These are phyloP conservation scores for Ciborinia camelliae DNA, from an alignment of 2,329 filamentous ascomycete genomes.

Conservation along the genomic window DNA sequence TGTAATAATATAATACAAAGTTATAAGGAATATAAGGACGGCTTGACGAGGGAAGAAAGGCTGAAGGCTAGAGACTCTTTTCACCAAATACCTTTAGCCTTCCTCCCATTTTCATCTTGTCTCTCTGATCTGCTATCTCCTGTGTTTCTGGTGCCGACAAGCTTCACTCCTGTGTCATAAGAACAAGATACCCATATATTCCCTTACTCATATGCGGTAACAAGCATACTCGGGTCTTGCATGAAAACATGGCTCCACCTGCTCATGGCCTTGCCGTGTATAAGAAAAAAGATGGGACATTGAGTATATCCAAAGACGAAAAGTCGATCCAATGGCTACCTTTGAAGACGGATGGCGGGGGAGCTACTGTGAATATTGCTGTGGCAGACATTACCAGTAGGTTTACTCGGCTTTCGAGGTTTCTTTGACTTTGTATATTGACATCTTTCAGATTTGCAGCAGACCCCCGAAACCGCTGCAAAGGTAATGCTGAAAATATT, in stretches of 20 bases:
- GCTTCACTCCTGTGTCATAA: background rate
- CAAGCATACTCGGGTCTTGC: slow-evolving; percentile 7
- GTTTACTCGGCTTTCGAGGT: slow-evolving; percentile 36
- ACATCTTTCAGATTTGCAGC: slow-evolving; percentile 71
- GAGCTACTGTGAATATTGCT: slow-evolving; percentile 64
- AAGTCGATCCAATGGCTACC: slow-evolving; percentile 80
- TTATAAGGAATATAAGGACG: background rate
- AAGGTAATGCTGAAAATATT: slow-evolving; percentile 96
- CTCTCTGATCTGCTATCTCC: background rate
- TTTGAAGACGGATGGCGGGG: slow-evolving; percentile 55
- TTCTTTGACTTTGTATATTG: slow-evolving; percentile 21
- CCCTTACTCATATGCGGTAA: slow-evolving; percentile 1
- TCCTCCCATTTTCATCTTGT: slow-evolving; percentile 3
- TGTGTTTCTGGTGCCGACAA: background rate
- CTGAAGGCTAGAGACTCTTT: background rate
- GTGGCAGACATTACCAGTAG: slow-evolving; percentile 79
- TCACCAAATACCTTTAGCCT: background rate
- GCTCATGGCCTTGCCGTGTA: slow-evolving; percentile 64
- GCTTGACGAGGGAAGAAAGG: background rate
- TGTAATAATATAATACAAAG: background rate
- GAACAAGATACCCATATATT: background rate
- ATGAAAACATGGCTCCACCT: slow-evolving; percentile 21
- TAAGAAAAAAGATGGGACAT: slow-evolving; percentile 92
- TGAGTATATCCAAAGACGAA: slow-evolving; percentile 71
- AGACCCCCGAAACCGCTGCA: slow-evolving; percentile 80